Conservation (phyloP, 345 rosid genomes). For the Bruguiera gymnorhiza region DNA sequence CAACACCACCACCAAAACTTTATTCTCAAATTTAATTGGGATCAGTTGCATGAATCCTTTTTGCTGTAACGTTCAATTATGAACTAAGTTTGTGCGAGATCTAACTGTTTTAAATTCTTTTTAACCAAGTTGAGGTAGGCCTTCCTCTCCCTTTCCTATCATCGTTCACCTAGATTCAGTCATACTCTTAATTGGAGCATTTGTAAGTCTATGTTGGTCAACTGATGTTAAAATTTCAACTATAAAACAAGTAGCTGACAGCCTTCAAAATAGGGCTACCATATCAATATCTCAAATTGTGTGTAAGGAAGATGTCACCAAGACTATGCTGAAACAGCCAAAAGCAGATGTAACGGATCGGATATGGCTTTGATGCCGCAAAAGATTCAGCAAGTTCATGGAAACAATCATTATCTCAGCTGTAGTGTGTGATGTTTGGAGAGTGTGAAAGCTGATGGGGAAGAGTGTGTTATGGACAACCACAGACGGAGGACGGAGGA, state of each 20-base stretch:
- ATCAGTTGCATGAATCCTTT: no score
- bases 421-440: slow-evolving; percentile 26
- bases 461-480: background rate
- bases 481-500: background rate
- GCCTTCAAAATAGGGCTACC: background rate
- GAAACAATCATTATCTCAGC: slow-evolving; percentile 17
- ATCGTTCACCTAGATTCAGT: no score
- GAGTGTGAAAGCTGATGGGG: background rate
- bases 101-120: no score
- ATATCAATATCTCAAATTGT: slow-evolving; percentile 27
- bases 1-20: no score
- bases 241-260: slow-evolving; percentile 9
- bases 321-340: slow-evolving; percentile 25
- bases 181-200: no score
- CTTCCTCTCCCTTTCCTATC: no score
- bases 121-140: no score
- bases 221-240: slow-evolving; percentile 7
- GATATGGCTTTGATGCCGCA: slow-evolving; percentile 24
- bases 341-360: slow-evolving; percentile 16
- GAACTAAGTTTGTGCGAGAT: no score
- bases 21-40: no score
- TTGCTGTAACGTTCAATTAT: no score
- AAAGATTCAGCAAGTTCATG: slow-evolving; percentile 23
- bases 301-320: slow-evolving; percentile 26
- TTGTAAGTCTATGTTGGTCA: no score